Evolutionary conservation across 192 early-diverging fungal species (phyloP).

Genomic region (Dispira simplex): DNA sequence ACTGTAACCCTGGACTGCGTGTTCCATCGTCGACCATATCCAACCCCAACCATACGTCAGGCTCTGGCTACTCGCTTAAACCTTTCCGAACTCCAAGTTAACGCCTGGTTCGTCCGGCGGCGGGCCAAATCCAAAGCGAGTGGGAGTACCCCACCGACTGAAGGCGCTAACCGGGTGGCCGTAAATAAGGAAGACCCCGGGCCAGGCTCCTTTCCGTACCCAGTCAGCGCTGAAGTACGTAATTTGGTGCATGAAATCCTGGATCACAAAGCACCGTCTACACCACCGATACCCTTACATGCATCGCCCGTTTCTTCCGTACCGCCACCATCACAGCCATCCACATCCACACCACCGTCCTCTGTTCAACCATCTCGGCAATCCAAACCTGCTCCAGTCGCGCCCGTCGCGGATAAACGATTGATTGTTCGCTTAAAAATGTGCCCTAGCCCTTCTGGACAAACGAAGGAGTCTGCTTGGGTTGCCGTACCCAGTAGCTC

Average conservation of each 20-base stretch:
- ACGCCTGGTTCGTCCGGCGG: slow-evolving; percentile 1
- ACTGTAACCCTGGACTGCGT: neutral
- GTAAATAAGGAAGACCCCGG: neutral
- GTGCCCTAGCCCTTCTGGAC: no score
- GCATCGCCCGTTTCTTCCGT: neutral
- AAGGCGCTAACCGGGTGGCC: neutral
- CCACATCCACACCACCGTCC: no score
- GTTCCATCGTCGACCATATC: neutral
- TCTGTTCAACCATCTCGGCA: no score
- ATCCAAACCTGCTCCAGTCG: no score
- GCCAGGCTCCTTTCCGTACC: neutral
- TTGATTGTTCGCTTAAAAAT: no score
- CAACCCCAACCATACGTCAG: neutral
- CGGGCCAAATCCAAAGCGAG: neutral
- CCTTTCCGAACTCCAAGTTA: neutral
- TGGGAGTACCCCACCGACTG: no score
- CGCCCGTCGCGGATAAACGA: no score
- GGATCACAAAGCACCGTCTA: neutral
- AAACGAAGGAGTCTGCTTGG: no score
- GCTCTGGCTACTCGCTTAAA: neutral
- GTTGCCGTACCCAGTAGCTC: no score
- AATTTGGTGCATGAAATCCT: neutral
- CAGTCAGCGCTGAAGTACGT: neutral
- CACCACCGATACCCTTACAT: neutral
- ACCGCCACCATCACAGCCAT: neutral